A percentile compares a stretch with the other conserved stretches of the same genome.
phyloP scores from a whole-genome alignment of 106 monocot genomes.

The Dendrobium nobile region DNA sequence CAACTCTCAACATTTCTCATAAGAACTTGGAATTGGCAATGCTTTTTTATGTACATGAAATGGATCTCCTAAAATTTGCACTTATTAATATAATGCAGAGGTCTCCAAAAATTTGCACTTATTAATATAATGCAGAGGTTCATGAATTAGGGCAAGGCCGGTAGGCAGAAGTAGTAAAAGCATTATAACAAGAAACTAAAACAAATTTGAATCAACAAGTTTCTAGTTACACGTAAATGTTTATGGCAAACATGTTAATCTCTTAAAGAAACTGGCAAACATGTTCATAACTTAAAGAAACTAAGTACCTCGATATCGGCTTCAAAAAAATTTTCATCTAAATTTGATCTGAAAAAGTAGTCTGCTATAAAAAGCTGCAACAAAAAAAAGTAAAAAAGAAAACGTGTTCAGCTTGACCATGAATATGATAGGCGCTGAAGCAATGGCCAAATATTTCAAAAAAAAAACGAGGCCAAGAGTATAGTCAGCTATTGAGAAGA shows the following conservation, averaged over 20 bases:
- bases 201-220: background rate
- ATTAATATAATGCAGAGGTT: background rate
- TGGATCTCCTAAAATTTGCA: background rate
- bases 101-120: background rate
- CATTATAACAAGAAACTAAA: background rate
- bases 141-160: background rate
- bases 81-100: background rate
- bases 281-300: background rate
- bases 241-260: background rate
- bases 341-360: conserved; percentile 75
- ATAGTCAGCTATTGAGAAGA: background rate
- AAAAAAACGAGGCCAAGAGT: background rate
- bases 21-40: background rate
- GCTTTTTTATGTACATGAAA: background rate
- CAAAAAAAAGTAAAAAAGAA: background rate
- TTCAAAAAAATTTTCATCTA: conserved; percentile 42
- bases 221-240: background rate
- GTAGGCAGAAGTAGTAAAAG: background rate
- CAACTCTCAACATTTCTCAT: background rate
- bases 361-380: conserved; percentile 86
- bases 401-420: background rate
- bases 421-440: background rate
- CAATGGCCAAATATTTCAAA: background rate
- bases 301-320: conserved; percentile 71
- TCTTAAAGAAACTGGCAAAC: background rate